Base-by-base conservation (phyloP, 305 asterid species). In the Fraxinus floribunda region DNA sequence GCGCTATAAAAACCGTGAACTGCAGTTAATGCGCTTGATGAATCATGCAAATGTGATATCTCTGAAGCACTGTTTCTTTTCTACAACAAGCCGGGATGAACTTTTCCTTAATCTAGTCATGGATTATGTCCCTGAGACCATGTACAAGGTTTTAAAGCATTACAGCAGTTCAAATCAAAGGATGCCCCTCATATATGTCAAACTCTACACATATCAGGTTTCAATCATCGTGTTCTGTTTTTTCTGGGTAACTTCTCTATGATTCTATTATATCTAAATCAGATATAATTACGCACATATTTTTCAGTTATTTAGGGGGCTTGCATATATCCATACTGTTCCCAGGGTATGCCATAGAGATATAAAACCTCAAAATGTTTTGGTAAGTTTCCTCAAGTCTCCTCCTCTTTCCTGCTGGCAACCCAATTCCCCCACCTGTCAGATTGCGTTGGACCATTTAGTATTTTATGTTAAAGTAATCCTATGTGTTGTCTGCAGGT, bases 261-360 rank as follows among this genome's bases (percentile, higher is more conserved):
- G 2, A 70, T 70, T 26, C 9, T 29, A 70, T 30, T 11, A 24
- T 22, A 66, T 66, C 34, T 13, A 55, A 87, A 46, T 76, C 77
- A 49, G 78, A 82, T 55, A 77, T 70, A 62, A 44, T 72, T 70
- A 29, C 20, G 9, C 39, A 20, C 44, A 60, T 78, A 4, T 75
- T 76, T 83, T 77, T 83, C 97, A 96, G 98, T 89, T 96, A 88
- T 96, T 93, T 87, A 91, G 98, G 82, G 98, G 98, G 79, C 90
- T 96, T 79, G 97, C 95, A 10, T 94, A 96, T 81, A 92, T 96
- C 89, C 99, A 94, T 83, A 75, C 91, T 52, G 98, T 90, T 87
- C 92, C 99, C 34, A 91, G 95, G 79, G 96, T 96, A 64, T 94
- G 94, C 91, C 99, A 96, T 79, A 91, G 99, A 88, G 99, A 96